Conservation (phyloP, 139 green algal genomes). For the Chlorella sorokiniana region DNA sequence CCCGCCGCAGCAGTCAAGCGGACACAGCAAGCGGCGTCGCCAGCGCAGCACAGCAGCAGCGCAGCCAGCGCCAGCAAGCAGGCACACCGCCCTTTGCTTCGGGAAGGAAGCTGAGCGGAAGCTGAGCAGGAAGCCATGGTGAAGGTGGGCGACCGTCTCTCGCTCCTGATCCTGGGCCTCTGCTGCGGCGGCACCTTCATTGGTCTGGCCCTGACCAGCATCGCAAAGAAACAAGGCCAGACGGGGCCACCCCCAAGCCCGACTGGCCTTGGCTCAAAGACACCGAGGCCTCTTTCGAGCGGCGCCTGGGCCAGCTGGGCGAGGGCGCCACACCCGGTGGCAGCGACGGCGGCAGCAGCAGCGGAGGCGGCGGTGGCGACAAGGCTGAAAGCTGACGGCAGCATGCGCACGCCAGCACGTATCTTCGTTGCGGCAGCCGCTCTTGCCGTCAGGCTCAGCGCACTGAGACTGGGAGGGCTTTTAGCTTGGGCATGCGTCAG, state of each 20-base stretch:
- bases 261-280: slow-evolving; percentile 32
- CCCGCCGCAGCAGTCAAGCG: too few relatives aligned
- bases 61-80: background rate
- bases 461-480: too few relatives aligned
- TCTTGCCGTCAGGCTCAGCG: background rate
- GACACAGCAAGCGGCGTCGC: too few relatives aligned
- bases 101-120: too few relatives aligned
- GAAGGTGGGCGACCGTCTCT: slow-evolving; percentile 25
- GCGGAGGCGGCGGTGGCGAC: background rate
- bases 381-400: background rate
- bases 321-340: background rate
- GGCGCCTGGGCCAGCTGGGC: background rate
- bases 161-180: slow-evolving; percentile 33
- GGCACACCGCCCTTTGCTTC: too few relatives aligned
- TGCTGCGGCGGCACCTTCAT: slow-evolving; percentile 41
- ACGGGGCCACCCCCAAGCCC: slow-evolving; percentile 6
- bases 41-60: slow-evolving; percentile 3
- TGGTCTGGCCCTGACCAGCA: slow-evolving; percentile 28
- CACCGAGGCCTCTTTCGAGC: background rate
- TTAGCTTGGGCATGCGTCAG: too few relatives aligned
- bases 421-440: background rate
- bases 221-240: slow-evolving; percentile 20
- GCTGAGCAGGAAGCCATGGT: background rate
- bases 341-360: background rate
- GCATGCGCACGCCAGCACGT: background rate